phyloP scores from a whole-genome alignment of 78 protist species.

The Cavenderia fasciculata region DNA sequence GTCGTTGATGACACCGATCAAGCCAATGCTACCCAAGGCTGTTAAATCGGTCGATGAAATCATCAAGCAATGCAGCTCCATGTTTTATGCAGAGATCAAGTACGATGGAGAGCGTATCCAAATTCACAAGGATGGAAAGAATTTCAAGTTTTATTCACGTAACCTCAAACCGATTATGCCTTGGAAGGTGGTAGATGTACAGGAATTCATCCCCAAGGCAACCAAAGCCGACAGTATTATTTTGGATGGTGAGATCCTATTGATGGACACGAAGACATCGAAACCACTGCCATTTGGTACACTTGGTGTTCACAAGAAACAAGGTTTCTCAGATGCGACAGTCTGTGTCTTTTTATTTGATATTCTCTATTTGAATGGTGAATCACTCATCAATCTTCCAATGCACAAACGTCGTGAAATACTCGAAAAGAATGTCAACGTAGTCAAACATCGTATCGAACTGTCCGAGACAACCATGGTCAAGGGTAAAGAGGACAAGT shows the following conservation, averaged over 20 bases:
- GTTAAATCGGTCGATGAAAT: conserved; percentile 42
- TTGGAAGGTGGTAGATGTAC: conserved; percentile 76
- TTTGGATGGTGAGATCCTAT: conserved; percentile 88
- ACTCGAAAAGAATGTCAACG: conserved; percentile 53
- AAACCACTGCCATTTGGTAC: conserved; percentile 91
- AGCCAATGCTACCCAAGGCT: conserved; percentile 91
- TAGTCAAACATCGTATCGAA: conserved; percentile 46
- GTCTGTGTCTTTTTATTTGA: conserved; percentile 90
- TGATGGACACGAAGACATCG: conserved; percentile 72
- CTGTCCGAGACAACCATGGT: conserved; percentile 66
- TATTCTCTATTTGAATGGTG: conserved; percentile 86
- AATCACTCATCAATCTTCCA: conserved; percentile 75
- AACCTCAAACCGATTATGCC: conserved; percentile 81
- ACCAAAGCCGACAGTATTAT: conserved; percentile 68
- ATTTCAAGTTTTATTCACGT: conserved; percentile 81
- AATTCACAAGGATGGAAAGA: conserved; percentile 87
- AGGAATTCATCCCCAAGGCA: conserved; percentile 64
- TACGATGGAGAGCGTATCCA: conserved; percentile 96
- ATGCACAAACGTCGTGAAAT: conserved; percentile 79
- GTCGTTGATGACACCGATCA: conserved; percentile 81
- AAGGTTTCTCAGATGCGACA: conserved; percentile 69
- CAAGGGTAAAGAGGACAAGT: neutral
- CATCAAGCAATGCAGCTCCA: neutral
- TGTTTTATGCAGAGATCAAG: conserved; percentile 87
- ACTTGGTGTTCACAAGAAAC: conserved; percentile 88